Base-by-base conservation (phyloP, 495 filamentous ascomycete genomes). In the Glutinoglossum americanum region DNA sequence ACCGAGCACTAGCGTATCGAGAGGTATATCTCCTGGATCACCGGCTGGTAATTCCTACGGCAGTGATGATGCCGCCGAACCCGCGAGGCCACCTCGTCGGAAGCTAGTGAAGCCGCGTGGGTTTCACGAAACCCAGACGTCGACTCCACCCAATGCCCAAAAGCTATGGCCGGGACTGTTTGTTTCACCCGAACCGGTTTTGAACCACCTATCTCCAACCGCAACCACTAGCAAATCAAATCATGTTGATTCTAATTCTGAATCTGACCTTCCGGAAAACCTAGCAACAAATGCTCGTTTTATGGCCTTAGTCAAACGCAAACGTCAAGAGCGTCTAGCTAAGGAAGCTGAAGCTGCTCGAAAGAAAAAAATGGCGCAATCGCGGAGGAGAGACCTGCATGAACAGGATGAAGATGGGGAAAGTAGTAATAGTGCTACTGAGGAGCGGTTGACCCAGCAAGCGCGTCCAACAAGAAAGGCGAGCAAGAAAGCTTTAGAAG, bases 401-500 rank as follows among this genome's bases (percentile, higher is more conserved):
- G 54, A 19, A 15, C 54, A 41, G 33, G 41, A 72, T 44, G 72
- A 76, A 58, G 74, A 72, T 10, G 78, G 83, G 60, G 76, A 76
- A 37, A 53, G 49, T 13, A 19, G 49, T 25, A 19, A 53, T 17
- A 53, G 17, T 19, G 73, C 71, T 9, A 77, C 73, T 33, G 81
- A 70, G 6, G 69, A 72, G 35, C 80, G 74, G 59, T 66, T 86
- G 32, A 78, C 78, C 0, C 81, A 86, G 59, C 72, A 81, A 35
- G 67, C 79, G 15, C 79, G 81, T 7, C 84, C 87, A 5, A 72
- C 83, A 3, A 79, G 92, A 0, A 94, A 89, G 63, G 92, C 92
- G 3, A 87, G 89, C 70, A 97, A 93, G 72, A 95, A 90, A 71
- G 92, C 93, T 0, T 58, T 94, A n/a, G 85, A 95, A 68, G 90